Evolutionary conservation across 805 yeast genomes (phyloP).

Genomic region (Wickerhamomyces sydowiorum): DNA sequence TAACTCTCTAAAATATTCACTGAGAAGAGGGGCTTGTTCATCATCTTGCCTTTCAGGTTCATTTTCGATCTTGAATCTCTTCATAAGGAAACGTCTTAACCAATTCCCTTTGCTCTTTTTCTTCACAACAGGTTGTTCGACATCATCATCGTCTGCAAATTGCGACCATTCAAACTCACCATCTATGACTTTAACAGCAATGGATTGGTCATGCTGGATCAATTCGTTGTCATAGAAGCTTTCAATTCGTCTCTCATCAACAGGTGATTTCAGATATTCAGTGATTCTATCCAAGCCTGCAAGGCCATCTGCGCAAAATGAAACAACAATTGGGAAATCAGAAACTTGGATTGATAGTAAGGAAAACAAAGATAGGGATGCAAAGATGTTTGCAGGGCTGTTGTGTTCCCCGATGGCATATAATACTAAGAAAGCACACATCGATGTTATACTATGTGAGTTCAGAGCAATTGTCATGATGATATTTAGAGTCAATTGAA

Average conservation of each 20-base stretch:
- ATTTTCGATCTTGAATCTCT: constrained; percentile 19
- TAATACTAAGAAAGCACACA: constrained; percentile 40
- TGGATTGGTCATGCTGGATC: constrained; percentile 2
- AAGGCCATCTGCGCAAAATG: constrained; percentile 53
- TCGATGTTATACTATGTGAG: constrained; percentile 43
- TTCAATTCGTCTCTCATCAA: constrained; percentile 33
- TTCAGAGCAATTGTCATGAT: constrained; percentile 40
- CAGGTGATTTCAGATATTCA: constrained; percentile 45
- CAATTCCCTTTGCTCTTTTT: not conserved
- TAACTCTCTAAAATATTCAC: no score
- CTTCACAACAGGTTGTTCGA: not conserved
- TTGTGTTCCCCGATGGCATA: constrained; percentile 29
- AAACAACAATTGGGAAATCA: constrained; percentile 40
- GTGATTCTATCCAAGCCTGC: constrained; percentile 56
- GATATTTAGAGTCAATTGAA: constrained; percentile 50
- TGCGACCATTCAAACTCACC: constrained; percentile 66
- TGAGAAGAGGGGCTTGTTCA: no score
- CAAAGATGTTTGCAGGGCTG: constrained; percentile 56
- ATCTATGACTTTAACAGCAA: constrained; percentile 41
- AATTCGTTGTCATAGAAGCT: constrained; percentile 24
- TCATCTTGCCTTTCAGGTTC: constrained; percentile 12
- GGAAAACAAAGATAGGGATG: constrained; percentile 63
- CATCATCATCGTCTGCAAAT: constrained; percentile 12
- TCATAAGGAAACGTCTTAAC: no score
- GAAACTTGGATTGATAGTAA: constrained; percentile 54